Percentiles rank a stretch among this genome's conserved stretches.
These are phyloP conservation scores for Alternaria ventricosa DNA, from an alignment of 2,329 filamentous ascomycete genomes.

Conservation along the genomic window DNA sequence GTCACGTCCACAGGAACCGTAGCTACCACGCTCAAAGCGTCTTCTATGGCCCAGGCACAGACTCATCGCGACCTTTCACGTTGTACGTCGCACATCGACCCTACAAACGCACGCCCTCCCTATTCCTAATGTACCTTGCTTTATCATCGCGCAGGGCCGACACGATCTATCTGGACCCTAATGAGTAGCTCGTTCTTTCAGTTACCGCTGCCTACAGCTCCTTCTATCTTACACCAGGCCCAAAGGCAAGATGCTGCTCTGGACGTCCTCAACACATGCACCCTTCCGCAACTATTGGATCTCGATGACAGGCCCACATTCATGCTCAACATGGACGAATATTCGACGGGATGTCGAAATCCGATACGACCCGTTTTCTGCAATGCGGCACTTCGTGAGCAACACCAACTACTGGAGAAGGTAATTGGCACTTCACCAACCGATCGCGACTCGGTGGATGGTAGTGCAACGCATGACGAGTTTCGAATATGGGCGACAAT, in stretches of 20 bases:
- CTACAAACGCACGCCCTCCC: background rate
- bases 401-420: constrained; percentile 37
- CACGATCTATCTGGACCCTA: background rate
- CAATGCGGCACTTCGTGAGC: constrained; percentile 38
- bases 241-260: constrained; percentile 21
- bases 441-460: background rate
- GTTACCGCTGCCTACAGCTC: constrained; percentile 1
- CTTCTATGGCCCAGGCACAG: background rate
- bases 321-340: constrained; percentile 41
- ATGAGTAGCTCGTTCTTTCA: constrained; percentile 11
- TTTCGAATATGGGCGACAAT: constrained; percentile 54
- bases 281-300: constrained; percentile 39
- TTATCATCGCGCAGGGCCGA: background rate
- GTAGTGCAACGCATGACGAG: constrained; percentile 37
- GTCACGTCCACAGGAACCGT: background rate
- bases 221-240: background rate
- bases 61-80: background rate
- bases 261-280: constrained; percentile 30
- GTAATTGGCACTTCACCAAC: constrained; percentile 21
- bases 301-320: constrained; percentile 43
- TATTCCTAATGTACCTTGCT: constrained; percentile 2
- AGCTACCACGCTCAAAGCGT: background rate
- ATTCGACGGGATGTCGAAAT: constrained; percentile 14
- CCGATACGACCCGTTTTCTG: constrained; percentile 38
- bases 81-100: background rate